Evolutionary conservation across 1,284 basidiomycete genomes (phyloP), one percentile per base, ranked within the genome.

Genomic region (Sporisorium scitamineum): DNA sequence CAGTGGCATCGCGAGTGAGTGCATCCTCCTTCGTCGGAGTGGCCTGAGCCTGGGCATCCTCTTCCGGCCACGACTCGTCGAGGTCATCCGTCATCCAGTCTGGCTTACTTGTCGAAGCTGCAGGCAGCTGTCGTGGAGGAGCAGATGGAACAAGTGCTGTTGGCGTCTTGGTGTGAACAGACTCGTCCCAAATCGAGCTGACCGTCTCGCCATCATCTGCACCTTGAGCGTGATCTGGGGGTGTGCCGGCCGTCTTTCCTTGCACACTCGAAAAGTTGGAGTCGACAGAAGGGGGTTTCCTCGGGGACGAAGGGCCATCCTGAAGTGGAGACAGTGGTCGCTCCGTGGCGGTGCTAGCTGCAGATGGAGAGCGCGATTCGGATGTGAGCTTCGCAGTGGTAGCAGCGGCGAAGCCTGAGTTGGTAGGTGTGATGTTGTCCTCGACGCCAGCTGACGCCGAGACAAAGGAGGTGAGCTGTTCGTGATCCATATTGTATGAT

Each of bases 21-120:
- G 27, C 41, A 24, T 32, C 42, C 7, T 16, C 16, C 26, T 41
- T 32, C 10, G 55, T 51, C 5, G 57, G 51, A 44, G 61, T 37
- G 3, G 59, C 11, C 4, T 48, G 45, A 20, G 14, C 34, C 3
- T 53, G 57, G 11, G 44, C 37, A 8, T 62, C 60, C 3, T 70
- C 58, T 10, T 76, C 70, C 20, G 69, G 65, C 74, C 74, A 76
- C 9, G 74, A 72, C 32, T 76, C 74, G 52, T 76, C 74, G n/a
- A 76, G 60, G 31, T 72, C 74, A 20, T 76, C 74, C 2, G 74
- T 76, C 74, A 76, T 76, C 74, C 74, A 76, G 27, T 69, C 69
- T 18, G 74, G 74, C 7, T 48, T 44, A 41, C 24, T 39, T 11
- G 42, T 41, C 26, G 56, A 47, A 18, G 55, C 31, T 27, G 50